phyloP scores from a whole-genome alignment of 1,284 basidiomycete genomes.

The Chondrostereum purpureum region DNA sequence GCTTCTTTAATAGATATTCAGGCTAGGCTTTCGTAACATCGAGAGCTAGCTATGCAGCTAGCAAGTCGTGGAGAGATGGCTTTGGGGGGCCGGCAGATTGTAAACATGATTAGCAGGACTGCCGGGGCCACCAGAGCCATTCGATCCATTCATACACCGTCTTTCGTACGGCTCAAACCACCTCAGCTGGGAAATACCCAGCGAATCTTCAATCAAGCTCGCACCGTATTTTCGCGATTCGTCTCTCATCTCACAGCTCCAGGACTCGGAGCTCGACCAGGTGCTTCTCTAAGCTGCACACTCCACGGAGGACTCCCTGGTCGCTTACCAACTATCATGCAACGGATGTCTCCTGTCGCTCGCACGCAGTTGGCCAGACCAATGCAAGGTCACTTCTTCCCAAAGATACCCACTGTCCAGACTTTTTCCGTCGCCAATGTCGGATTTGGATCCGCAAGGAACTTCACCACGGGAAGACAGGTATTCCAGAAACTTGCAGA shows the following conservation, averaged over 20 bases:
- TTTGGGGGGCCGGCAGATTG: conserved; percentile 27
- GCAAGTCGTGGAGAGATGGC: conserved; percentile 46
- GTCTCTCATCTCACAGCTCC: conserved; percentile 54
- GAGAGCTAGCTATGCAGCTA: conserved; percentile 36
- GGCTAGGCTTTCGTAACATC: background rate
- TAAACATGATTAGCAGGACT: conserved; percentile 10
- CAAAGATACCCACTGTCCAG: conserved; percentile 44
- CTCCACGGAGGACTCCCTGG: conserved; percentile 29
- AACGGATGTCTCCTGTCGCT: conserved; percentile 45
- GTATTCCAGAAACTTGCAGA: conserved; percentile 71
- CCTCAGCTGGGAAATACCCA: conserved; percentile 28
- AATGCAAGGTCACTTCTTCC: conserved; percentile 46
- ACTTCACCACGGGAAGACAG: conserved; percentile 63
- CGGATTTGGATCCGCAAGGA: conserved; percentile 64
- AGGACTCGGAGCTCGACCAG: conserved; percentile 34
- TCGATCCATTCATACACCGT: conserved; percentile 39
- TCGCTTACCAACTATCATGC: conserved; percentile 34
- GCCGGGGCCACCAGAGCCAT: conserved; percentile 15
- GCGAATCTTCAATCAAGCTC: conserved; percentile 46
- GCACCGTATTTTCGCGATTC: conserved; percentile 46
- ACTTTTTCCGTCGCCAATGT: conserved; percentile 49
- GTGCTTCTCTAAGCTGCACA: conserved; percentile 23
- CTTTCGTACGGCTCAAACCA: conserved; percentile 21
- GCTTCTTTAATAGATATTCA: background rate
- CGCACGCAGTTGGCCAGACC: conserved; percentile 40